Percentiles rank a stretch among this genome's conserved stretches.
phyloP scores from a whole-genome alignment of 108 stramenopile genomes.

The Skeletonema marinoi region DNA sequence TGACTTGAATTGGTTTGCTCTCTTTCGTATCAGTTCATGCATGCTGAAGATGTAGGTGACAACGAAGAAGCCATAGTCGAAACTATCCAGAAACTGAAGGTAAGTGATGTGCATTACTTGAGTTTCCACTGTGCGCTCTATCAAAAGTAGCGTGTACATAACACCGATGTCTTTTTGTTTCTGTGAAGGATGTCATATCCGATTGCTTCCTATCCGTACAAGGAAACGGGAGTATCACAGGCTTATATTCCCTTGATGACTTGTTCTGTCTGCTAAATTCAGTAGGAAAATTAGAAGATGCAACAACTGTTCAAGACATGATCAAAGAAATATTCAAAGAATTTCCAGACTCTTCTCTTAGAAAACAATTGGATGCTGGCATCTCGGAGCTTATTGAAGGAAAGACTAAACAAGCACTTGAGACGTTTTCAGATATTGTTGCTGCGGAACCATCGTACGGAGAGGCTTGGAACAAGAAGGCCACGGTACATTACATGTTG shows the following conservation, averaged over 20 bases:
- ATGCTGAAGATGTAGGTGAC: slow-evolving; percentile 56
- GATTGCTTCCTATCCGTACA: slow-evolving; percentile 21
- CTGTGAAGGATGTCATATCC: slow-evolving; percentile 36
- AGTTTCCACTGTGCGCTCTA: not conserved
- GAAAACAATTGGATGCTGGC: slow-evolving; percentile 59
- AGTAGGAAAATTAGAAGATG: slow-evolving; percentile 54
- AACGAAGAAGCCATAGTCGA: slow-evolving; percentile 20
- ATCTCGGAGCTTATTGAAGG: slow-evolving; percentile 59
- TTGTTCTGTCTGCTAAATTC: slow-evolving; percentile 50
- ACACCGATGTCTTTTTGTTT: slow-evolving; percentile 21
- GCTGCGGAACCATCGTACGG: slow-evolving; percentile 65
- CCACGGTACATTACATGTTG: slow-evolving; percentile 53
- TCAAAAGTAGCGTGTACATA: not conserved
- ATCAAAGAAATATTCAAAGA: slow-evolving; percentile 81
- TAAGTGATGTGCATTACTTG: not conserved
- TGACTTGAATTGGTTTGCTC: not conserved
- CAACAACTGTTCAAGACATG: slow-evolving; percentile 54
- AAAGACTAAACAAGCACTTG: slow-evolving; percentile 59
- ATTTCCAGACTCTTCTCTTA: slow-evolving; percentile 44
- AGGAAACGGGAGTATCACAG: slow-evolving; percentile 16
- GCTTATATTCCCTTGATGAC: slow-evolving; percentile 57
- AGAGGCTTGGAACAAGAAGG: slow-evolving; percentile 76
- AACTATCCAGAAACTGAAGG: slow-evolving; percentile 16
- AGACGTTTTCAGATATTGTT: slow-evolving; percentile 51
- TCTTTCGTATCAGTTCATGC: slow-evolving; percentile 45